Conservation (phyloP, 345 rosid species). For the Durio zibethinus region DNA sequence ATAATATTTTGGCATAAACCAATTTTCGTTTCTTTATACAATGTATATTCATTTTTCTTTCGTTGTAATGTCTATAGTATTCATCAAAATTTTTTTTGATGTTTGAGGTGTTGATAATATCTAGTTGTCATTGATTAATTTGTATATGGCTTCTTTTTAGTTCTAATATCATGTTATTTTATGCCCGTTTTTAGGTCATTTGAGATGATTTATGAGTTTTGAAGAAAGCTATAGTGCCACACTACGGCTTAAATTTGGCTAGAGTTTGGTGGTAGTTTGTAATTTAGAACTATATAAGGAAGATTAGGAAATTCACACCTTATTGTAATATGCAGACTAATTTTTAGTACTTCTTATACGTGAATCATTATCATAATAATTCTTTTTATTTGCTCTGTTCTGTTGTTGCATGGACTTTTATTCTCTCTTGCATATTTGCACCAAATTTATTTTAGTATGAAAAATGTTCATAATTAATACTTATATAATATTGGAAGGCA, state of each 20-base stretch:
- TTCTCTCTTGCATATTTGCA: neutral
- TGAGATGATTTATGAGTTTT: slow-evolving; percentile 79
- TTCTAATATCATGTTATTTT: slow-evolving; percentile 21
- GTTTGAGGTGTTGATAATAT: neutral
- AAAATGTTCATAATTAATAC: neutral
- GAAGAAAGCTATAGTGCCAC: slow-evolving; percentile 63
- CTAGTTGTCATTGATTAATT: neutral
- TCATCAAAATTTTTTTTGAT: no score
- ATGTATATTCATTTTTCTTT: neutral
- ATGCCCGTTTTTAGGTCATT: slow-evolving; percentile 54
- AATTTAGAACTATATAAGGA: neutral
- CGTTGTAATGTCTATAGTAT: neutral
- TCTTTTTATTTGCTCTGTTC: neutral
- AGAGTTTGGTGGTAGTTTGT: neutral
- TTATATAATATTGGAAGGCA: neutral
- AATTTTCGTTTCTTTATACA: neutral
- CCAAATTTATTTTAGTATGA: neutral
- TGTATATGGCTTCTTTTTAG: neutral
- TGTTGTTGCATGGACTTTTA: neutral
- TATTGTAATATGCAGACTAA: neutral
- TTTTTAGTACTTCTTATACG: neutral
- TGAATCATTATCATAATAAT: neutral
- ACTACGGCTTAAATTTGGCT: neutral
- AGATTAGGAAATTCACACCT: neutral
- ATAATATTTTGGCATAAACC: neutral